A percentile compares a stretch with the other conserved stretches of the same genome.
Conservation (phyloP, 106 monocot species). For the Ottelia alismoides region DNA sequence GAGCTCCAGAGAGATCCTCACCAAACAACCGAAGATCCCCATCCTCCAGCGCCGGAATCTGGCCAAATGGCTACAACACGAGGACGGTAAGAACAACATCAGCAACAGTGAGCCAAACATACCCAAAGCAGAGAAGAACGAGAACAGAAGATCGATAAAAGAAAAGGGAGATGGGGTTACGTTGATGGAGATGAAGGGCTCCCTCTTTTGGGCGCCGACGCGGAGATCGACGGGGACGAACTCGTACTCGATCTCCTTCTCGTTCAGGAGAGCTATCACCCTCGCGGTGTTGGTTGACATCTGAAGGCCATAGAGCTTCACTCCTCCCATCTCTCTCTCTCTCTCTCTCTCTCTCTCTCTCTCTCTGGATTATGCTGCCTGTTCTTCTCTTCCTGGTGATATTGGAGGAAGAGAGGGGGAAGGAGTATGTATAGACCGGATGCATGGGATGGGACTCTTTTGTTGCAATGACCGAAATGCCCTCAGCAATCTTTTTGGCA, state of each 20-base stretch:
- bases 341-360: no score
- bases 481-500: no score
- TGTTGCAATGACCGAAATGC: no score
- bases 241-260: slow-evolving; percentile 13
- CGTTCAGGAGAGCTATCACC: slow-evolving; percentile 6
- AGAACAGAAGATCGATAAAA: no score
- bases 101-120: no score
- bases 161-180: slow-evolving; percentile 7
- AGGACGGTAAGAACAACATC: no score
- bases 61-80: slow-evolving; percentile 51
- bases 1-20: neutral
- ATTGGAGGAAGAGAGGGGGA: no score
- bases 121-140: no score
- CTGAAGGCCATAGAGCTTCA: slow-evolving; percentile 16
- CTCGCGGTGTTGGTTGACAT: slow-evolving; percentile 13
- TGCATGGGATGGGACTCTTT: no score
- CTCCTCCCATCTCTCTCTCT: neutral
- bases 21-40: slow-evolving; percentile 14
- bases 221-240: slow-evolving; percentile 9
- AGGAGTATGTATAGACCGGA: no score
- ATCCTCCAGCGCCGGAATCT: slow-evolving; percentile 40
- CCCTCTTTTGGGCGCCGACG: slow-evolving; percentile 34
- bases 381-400: neutral
- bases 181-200: slow-evolving; percentile 41
- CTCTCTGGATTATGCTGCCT: no score